phyloP scores from a whole-genome alignment of 2,329 filamentous ascomycete species.

The Paraphoma chrysanthemicola region DNA sequence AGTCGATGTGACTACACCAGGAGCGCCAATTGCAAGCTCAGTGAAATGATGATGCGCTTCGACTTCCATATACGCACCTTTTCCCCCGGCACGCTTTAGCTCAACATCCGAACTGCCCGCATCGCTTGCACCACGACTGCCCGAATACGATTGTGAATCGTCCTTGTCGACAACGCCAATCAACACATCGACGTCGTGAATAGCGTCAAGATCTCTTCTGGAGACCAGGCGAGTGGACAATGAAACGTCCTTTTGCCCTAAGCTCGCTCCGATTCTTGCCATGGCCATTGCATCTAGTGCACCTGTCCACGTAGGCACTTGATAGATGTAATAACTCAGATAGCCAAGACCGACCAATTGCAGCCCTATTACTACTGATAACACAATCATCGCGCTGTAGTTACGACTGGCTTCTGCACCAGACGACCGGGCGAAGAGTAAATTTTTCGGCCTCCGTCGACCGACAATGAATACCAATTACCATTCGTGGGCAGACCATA shows the following conservation, averaged over 20 bases:
- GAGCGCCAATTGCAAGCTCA: conserved; percentile 1
- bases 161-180: neutral
- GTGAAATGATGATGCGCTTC: neutral
- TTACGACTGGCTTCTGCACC: conserved; percentile 5
- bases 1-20: neutral
- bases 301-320: conserved; percentile 11
- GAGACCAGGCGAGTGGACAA: neutral
- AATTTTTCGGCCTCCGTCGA: neutral
- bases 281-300: conserved; percentile 11
- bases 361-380: conserved; percentile 6
- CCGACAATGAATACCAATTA: too few relatives aligned
- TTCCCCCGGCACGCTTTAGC: neutral
- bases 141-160: neutral
- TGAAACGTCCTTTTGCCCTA: neutral
- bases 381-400: neutral
- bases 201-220: neutral
- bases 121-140: neutral
- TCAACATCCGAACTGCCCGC: neutral
- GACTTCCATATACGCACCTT: neutral
- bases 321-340: conserved; percentile 12
- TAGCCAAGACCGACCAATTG: conserved; percentile 7
- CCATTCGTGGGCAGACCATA: neutral
- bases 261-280: conserved; percentile 5
- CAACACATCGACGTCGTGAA: neutral
- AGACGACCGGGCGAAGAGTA: neutral